Conservation (phyloP, 164 flowering plant species). For the Sextonia rubra region DNA sequence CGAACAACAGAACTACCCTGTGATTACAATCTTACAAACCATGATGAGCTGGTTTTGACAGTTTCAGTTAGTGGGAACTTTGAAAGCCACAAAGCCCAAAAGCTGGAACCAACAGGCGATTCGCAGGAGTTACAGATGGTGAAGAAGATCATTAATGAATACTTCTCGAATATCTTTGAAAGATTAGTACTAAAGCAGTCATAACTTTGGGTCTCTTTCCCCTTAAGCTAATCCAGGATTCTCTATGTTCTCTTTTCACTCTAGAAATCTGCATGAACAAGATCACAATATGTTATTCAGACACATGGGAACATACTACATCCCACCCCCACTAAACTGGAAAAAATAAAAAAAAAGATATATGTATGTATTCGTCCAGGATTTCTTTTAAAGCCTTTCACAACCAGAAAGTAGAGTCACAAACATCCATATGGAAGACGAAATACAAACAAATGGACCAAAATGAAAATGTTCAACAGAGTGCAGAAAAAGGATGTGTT, state of each 20-base stretch:
- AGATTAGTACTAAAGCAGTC: constrained; percentile 21
- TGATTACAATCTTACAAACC: constrained; percentile 10
- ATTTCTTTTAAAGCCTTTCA: not conserved
- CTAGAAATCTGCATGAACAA: constrained; percentile 71
- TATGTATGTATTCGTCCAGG: constrained; percentile 1
- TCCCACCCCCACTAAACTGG: constrained; percentile 13
- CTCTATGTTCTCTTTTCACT: constrained; percentile 54
- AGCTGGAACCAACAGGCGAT: constrained; percentile 24
- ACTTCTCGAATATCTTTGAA: constrained; percentile 41
- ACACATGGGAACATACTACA: constrained; percentile 23
- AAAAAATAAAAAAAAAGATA: constrained; percentile 12
- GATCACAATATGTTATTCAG: constrained; percentile 30
- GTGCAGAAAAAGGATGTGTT: too few relatives aligned
- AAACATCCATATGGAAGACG: not conserved
- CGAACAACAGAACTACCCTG: constrained; percentile 9
- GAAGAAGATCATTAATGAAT: constrained; percentile 29
- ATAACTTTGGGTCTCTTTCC: constrained; percentile 47
- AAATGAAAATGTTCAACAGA: too few relatives aligned
- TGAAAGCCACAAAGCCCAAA: constrained; percentile 30
- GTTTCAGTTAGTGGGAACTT: constrained; percentile 34
- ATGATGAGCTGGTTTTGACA: constrained; percentile 4
- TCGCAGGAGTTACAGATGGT: constrained; percentile 28
- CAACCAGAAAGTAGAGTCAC: not conserved
- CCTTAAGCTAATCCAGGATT: constrained; percentile 46
- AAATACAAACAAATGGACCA: not conserved